Conservation (phyloP, 192 early-diverging fungal genomes). For the Backusella tuberculispora region DNA sequence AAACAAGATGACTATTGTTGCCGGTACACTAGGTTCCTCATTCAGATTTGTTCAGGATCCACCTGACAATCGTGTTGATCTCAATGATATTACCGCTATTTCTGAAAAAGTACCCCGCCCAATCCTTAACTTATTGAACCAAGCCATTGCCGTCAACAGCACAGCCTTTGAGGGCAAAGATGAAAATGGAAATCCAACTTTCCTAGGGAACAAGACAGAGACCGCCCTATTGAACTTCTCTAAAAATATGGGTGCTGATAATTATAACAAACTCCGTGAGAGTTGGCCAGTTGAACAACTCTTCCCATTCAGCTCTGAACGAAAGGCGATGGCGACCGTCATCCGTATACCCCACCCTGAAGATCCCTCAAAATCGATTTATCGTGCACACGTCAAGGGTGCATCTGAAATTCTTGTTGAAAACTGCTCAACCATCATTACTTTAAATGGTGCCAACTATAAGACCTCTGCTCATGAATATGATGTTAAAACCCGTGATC, state of each 20-base stretch:
- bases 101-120: slow-evolving; percentile 42
- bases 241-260: slow-evolving; percentile 60
- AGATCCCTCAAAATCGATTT: slow-evolving; percentile 41
- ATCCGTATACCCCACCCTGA: slow-evolving; percentile 60
- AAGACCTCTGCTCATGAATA: slow-evolving; percentile 31
- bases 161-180: slow-evolving; percentile 69
- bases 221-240: slow-evolving; percentile 88
- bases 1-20: slow-evolving; percentile 97
- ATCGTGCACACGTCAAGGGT: slow-evolving; percentile 91
- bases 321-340: slow-evolving; percentile 92
- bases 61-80: slow-evolving; percentile 40
- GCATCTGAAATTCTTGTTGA: slow-evolving; percentile 87
- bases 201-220: slow-evolving; percentile 96
- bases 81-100: slow-evolving; percentile 56
- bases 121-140: slow-evolving; percentile 59
- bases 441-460: slow-evolving; percentile 33
- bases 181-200: slow-evolving; percentile 52
- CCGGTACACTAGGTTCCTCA: slow-evolving; percentile 77
- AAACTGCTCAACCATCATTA: slow-evolving; percentile 61
- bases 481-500: slow-evolving; percentile 39
- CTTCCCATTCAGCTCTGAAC: slow-evolving; percentile 90
- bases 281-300: slow-evolving; percentile 67
- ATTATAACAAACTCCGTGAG: slow-evolving; percentile 68
- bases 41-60: slow-evolving; percentile 61
- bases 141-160: slow-evolving; percentile 83